Evolutionary conservation across 164 flowering plant genomes (phyloP), one percentile per base, ranked within the genome.

Genomic region (Taxillus chinensis): DNA sequence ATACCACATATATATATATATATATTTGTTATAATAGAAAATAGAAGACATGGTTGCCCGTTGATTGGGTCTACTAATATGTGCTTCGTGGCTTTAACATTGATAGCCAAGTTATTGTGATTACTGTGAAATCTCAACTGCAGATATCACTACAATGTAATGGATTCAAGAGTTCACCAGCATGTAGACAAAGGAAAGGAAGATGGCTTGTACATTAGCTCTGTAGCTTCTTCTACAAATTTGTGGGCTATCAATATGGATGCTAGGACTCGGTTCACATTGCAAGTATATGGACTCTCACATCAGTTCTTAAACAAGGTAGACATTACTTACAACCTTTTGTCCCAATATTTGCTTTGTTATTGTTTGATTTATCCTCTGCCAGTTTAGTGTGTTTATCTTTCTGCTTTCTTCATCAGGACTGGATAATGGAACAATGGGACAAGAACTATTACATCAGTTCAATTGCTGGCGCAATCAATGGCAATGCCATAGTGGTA

Each of bases 371-470:
- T 54, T 48, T 10, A 4, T 12, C 39, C 38, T 55, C 27, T 27
- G 46, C 46, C 12, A 11, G 9, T 11, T 5, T n/a, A n/a, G 2
- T 51, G 57, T 41, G 4, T 45, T 59, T 27, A 39, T 17, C 8
- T 12, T 58, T 51, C 41, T 41, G 53, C 16, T 64, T 17, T 59
- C 46, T 42, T 55, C 38, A 5, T 63, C 63, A 83, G 87, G 83
- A 83, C 12, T 83, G 84, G 81, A 83, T 83, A 51, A 77, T 76
- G 80, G 81, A 71, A 50, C 82, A 80, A 57, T 82, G 86, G 86
- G 82, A 78, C 45, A 82, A 78, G 76, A 77, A 75, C 52, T 83
- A 70, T 64, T 80, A 77, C 61, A 83, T 83, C 59, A 80, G 74
- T 69, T 71, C 85, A n/a, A 49, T 83, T 27, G 81, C 87, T 66